phyloP scores from a whole-genome alignment of 306 rosid genomes.

The Pterocarpus macrocarpus region DNA sequence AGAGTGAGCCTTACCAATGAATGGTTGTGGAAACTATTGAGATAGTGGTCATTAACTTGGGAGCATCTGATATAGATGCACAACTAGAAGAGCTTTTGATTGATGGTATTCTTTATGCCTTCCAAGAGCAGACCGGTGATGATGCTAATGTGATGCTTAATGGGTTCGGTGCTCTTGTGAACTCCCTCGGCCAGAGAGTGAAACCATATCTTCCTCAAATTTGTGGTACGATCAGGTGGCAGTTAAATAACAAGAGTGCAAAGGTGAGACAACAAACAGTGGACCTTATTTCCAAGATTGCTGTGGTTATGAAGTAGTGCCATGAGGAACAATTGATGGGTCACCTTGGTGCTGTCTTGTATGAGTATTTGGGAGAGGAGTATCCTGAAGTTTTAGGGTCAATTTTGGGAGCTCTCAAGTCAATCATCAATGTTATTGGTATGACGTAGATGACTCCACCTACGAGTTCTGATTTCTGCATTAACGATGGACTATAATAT shows the following conservation, averaged over 20 bases:
- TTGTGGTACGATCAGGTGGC: conserved; percentile 98
- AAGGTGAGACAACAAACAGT: conserved; percentile 98
- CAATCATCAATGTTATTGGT: conserved; percentile 96
- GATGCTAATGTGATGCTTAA: conserved; percentile 99
- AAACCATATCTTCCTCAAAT: conserved; percentile 95
- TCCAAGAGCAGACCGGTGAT: conserved; percentile 99
- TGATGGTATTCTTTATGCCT: conserved; percentile 95
- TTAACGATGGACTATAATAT: no score
- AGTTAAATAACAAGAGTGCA: conserved; percentile 95
- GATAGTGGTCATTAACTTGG: conserved; percentile 92
- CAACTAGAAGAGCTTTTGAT: conserved; percentile 93
- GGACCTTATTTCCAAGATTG: conserved; percentile 92
- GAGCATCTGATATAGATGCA: conserved; percentile 90
- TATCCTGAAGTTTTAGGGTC: conserved; percentile 97
- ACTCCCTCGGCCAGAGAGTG: conserved; percentile 95
- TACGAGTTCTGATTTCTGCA: not conserved
- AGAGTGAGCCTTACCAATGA: conserved; percentile 95
- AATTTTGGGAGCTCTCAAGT: conserved; percentile 92
- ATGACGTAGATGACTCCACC: conserved; percentile 99
- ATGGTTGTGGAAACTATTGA: conserved; percentile 99
- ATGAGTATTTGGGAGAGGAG: conserved; percentile 96
- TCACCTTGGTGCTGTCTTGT: conserved; percentile 95
- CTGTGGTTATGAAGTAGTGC: conserved; percentile 98
- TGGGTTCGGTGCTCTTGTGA: conserved; percentile 94
- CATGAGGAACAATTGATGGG: conserved; percentile 98